Evolutionary conservation across 441 rosid species (phyloP).

Genomic region (Viola pubescens): DNA sequence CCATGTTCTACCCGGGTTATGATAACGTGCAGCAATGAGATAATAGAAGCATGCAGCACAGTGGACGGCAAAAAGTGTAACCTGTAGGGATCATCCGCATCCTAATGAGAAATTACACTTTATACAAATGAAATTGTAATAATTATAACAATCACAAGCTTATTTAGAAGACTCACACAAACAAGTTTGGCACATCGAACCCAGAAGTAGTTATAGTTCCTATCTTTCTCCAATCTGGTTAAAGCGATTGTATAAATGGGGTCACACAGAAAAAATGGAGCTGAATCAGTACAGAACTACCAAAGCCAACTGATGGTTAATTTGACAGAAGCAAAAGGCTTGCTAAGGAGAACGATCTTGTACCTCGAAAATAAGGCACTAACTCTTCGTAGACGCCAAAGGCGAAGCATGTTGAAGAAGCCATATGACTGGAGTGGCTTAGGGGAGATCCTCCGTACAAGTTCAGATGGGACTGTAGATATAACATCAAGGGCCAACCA

Average conservation of each 20-base stretch:
- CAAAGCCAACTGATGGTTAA: neutral
- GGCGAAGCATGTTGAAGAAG: constrained; percentile 82
- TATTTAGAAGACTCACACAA: constrained; percentile 44
- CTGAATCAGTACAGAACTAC: neutral
- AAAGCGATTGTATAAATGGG: constrained; percentile 3
- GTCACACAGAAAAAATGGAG: neutral
- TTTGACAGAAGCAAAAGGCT: neutral
- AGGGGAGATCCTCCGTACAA: constrained; percentile 50
- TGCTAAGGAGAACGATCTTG: neutral
- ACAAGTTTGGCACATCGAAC: constrained; percentile 76
- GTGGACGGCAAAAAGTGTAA: constrained; percentile 73
- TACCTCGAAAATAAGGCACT: constrained; percentile 77
- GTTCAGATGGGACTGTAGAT: constrained; percentile 68
- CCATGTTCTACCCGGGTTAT: constrained; percentile 53
- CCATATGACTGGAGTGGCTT: constrained; percentile 47
- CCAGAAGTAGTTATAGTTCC: constrained; percentile 74
- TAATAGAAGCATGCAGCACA: constrained; percentile 77
- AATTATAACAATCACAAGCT: neutral
- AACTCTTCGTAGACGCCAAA: constrained; percentile 91
- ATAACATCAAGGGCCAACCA: constrained; percentile 67
- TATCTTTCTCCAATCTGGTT: constrained; percentile 75
- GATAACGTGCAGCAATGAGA: constrained; percentile 61
- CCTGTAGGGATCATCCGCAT: constrained; percentile 33
- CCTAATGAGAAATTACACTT: constrained; percentile 2
- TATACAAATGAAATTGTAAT: neutral